Evolutionary conservation across 2,329 filamentous ascomycete genomes (phyloP), one percentile per base, ranked within the genome.

Genomic region (Microsporum ferrugineum): DNA sequence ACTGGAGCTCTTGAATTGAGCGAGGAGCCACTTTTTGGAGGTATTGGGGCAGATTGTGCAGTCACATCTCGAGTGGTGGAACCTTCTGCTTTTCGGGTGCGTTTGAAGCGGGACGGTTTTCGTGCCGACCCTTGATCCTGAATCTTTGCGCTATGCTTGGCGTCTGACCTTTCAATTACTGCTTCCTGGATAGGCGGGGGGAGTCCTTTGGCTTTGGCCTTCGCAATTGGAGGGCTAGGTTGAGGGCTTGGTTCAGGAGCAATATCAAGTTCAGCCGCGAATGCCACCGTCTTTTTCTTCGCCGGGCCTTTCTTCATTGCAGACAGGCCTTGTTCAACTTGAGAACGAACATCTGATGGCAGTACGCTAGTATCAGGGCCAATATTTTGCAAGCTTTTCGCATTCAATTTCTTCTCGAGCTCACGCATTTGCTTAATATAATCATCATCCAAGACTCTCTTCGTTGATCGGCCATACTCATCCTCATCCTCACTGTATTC

Each of bases 371-470:
- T 64, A 55, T 77, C 72, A 63, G 82, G 84, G 59, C 80, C 83
- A 55, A 86, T 68, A 68, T 82, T 86, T 69, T 79, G 79, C 67
- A 85, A 74, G 64, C 79, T 78, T 64, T 76, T 77, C 62, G 71
- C 82, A 65, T 86, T 82, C 0, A 96, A 80, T 64, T 85, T 87
- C 70, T 86, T 80, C 73, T 96, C 88, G 3, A 99, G 78, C 66
- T 91, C 88, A 51, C 88, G 81, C 94, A 99, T 97, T 66, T 89
- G 82, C 66, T 83, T 80, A 36, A 85, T 84, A 69, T 95, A 95
- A 12, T 88, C 86, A 49, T 90, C 84, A 14, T 83, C 84, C 58
- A 96, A 75, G 10, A 86, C 79, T 23, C 80, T 80, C 17, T 81
- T 79, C 6, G 82, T 92, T 17, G 83, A 88, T 57, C 89, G 84